Evolutionary conservation across 768 basidiomycete species (phyloP), one percentile per base, ranked within the genome.

Genomic region (Lactarius akahatsu): DNA sequence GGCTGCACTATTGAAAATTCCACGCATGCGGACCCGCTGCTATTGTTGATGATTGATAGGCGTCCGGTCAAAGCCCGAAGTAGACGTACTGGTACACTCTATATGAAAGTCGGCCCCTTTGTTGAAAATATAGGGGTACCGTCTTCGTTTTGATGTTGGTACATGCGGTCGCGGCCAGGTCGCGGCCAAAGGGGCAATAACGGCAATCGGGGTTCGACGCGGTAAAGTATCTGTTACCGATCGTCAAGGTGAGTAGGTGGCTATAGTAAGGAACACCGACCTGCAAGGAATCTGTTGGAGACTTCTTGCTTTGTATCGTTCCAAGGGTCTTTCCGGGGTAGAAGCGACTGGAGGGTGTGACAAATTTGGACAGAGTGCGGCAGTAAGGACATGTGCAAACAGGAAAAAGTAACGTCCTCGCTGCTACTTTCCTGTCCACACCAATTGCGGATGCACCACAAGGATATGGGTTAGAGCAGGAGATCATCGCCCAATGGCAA

Each of bases 101-200:
- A 89, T 84, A 63, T 78, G 82, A 26, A 77, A 75, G 40, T 83
- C 82, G 26, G 81, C 81, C 7, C 89, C 90, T 50, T 83, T 76
- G 45, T 73, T 70, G 71, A 89, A 89, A 2, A 83, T 70, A 69
- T 85, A 79, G 0, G 79, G 79, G 88, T 84, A 13, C 91, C 91
- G 69, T 92, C 91, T 0, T 78, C 76, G 30, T 88, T 86, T 58
- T 77, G 70, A 72, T 94, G 91, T 70, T 85, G 82, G 73, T 92
- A 94, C 74, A 94, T 91, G 73, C 91, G 93, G 65, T 93, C 91
- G 57, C 80, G 79, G n/a, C n/a, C n/a, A n/a, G n/a, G n/a, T n/a
- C n/a, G n/a, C n/a, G n/a, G 52, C 91, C 91, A 70, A 90, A 94
- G 0, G 90, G 91, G 75, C 91, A 94, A 61, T 82, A 82, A 0